Percentiles rank a stretch among this genome's conserved stretches.
Evolutionary conservation across 2,329 filamentous ascomycete genomes (phyloP).

Genomic region (Nakataea oryzae): DNA sequence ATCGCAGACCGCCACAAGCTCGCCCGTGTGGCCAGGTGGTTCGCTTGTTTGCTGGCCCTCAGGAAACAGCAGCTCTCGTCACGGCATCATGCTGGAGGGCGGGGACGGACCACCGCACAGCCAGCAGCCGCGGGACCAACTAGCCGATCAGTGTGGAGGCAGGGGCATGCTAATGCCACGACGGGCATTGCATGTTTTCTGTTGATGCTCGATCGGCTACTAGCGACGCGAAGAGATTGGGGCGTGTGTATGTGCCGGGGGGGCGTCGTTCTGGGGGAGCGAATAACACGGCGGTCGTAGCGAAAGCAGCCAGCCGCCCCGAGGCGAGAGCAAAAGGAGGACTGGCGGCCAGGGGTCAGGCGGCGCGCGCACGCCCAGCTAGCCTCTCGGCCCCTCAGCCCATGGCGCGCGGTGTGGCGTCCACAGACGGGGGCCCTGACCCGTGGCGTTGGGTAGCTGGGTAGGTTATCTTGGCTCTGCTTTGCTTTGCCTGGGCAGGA

Average conservation of each 20-base stretch:
- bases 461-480: neutral
- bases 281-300: neutral
- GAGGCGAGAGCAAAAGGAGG: neutral
- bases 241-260: neutral
- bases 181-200: neutral
- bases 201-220: neutral
- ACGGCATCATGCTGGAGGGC: neutral
- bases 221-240: neutral
- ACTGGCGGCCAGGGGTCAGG: neutral
- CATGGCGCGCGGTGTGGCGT: slow-evolving; percentile 1
- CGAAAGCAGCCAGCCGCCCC: neutral
- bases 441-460: neutral
- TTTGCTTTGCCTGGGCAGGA: neutral
- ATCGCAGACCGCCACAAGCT: neutral
- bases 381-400: neutral
- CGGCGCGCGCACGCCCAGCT: neutral
- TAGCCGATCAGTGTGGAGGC: neutral
- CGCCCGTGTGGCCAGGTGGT: neutral
- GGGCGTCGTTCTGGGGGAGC: neutral
- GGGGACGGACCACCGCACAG: too few species aligned
- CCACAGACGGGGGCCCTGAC: slow-evolving; percentile 5
- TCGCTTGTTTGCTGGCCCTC: neutral
- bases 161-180: neutral
- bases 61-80: neutral
- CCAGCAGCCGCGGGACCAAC: neutral